phyloP scores from a whole-genome alignment of 306 rosid genomes.

The Lagenaria siceraria region DNA sequence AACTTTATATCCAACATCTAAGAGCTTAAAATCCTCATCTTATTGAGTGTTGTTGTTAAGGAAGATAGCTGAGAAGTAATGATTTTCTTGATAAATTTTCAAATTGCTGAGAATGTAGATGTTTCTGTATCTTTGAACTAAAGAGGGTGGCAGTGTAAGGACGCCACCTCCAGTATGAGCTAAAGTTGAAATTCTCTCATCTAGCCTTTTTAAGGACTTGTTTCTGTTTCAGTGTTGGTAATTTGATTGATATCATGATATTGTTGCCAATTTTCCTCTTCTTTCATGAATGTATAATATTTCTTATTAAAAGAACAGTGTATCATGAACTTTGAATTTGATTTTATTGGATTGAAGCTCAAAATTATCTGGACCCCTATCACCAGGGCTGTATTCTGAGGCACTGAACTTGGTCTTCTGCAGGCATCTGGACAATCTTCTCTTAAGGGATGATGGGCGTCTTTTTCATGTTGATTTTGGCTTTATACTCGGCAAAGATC shows the following conservation, averaged over 20 bases:
- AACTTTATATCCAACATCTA: neutral
- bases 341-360: neutral
- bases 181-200: neutral
- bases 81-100: neutral
- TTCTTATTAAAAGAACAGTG: neutral
- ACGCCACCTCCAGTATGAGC: neutral
- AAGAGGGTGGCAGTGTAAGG: neutral
- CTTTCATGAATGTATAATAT: neutral
- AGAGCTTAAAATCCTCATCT: neutral
- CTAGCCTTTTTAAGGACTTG: neutral
- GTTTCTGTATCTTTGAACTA: neutral
- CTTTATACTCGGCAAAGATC: conserved; percentile 93
- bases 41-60: neutral
- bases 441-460: conserved; percentile 86
- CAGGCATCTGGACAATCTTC: conserved; percentile 97
- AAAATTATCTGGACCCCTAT: neutral
- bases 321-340: neutral
- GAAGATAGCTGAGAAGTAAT: neutral
- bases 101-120: neutral
- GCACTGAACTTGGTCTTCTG: conserved; percentile 1
- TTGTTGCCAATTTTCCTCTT: neutral
- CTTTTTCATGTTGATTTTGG: conserved; percentile 98
- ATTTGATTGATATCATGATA: neutral
- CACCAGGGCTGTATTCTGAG: neutral
- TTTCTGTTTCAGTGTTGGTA: neutral